Conservation (phyloP, 2,329 filamentous ascomycete genomes). For the Pseudofabraea citricarpa region DNA sequence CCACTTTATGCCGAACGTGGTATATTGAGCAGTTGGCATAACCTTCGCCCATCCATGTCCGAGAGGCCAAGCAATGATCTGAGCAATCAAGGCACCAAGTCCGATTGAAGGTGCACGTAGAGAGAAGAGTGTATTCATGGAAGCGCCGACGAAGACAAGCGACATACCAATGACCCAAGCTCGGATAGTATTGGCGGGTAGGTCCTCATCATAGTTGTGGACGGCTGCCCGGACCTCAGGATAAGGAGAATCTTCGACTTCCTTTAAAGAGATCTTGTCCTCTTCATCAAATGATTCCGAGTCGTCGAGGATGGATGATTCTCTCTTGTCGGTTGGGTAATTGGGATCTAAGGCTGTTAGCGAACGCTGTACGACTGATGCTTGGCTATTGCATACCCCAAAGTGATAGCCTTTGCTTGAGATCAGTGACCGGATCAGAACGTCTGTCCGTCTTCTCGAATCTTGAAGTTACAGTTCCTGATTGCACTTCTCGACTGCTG, state of each 20-base stretch:
- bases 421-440: constrained; percentile 13
- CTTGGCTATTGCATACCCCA: constrained; percentile 11
- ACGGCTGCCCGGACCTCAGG: constrained; percentile 48
- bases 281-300: neutral
- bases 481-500: constrained; percentile 9
- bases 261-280: neutral
- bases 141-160: constrained; percentile 27
- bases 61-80: constrained; percentile 33
- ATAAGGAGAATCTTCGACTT: constrained; percentile 14
- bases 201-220: constrained; percentile 57
- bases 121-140: constrained; percentile 25
- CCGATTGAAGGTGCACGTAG: constrained; percentile 21
- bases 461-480: constrained; percentile 5
- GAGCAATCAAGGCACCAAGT: constrained; percentile 36
- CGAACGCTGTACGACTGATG: neutral
- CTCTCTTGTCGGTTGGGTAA: constrained; percentile 7
- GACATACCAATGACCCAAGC: constrained; percentile 56
- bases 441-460: constrained; percentile 6
- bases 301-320: constrained; percentile 1
- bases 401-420: constrained; percentile 12
- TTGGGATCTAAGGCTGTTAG: constrained; percentile 12
- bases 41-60: constrained; percentile 53
- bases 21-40: constrained; percentile 22
- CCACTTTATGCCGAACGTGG: constrained; percentile 48
- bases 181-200: constrained; percentile 62